Conservation (phyloP, 75 land plant genomes). For the Picea glauca region DNA sequence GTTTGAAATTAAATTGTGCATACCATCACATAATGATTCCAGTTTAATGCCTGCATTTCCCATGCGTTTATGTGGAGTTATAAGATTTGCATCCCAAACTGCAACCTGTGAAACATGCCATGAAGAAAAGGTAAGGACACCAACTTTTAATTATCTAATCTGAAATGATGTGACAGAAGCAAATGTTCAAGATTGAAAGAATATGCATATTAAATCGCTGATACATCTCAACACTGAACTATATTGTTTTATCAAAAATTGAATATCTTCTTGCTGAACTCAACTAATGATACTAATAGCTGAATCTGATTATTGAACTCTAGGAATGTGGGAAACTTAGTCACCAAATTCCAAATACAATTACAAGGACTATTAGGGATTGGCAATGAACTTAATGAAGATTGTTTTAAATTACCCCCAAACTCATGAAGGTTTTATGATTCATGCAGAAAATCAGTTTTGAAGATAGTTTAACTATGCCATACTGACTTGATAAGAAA, state of each 20-base stretch:
- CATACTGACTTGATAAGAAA: no score
- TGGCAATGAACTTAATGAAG: no score
- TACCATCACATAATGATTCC: conserved; percentile 76
- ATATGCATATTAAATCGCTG: background rate
- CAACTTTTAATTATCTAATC: background rate
- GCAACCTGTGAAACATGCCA: conserved; percentile 53
- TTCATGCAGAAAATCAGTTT: no score
- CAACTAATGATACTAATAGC: background rate
- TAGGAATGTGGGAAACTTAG: background rate
- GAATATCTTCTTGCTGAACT: background rate
- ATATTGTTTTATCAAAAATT: background rate
- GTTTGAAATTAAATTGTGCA: background rate
- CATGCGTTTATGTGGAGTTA: conserved; percentile 88
- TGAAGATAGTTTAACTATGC: no score
- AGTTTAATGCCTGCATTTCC: conserved; percentile 69
- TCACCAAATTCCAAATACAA: background rate
- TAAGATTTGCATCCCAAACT: conserved; percentile 97
- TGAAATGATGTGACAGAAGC: background rate
- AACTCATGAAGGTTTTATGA: no score
- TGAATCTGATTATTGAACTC: background rate
- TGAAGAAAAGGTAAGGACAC: background rate
- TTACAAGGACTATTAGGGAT: no score
- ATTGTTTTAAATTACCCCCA: no score
- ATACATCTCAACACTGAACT: background rate
- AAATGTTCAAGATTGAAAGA: conserved; percentile 1